Conservation (phyloP, 192 early-diverging fungal species). For the Neocallimastix lanati region DNA sequence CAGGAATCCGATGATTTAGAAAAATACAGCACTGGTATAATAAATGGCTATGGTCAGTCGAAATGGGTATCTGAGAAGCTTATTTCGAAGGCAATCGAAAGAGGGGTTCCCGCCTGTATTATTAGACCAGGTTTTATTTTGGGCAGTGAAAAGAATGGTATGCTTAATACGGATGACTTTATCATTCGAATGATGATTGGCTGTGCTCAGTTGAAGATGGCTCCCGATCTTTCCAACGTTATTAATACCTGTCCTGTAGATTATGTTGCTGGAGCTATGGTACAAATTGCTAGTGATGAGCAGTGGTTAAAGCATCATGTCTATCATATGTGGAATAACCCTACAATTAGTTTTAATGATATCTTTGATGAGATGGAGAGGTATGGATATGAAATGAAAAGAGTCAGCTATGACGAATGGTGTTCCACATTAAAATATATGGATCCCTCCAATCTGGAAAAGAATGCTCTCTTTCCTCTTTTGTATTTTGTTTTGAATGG, state of each 20-base stretch:
- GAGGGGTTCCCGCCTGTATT: slow-evolving; percentile 76
- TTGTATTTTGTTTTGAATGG: slow-evolving; percentile 94
- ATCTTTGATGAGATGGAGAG: slow-evolving; percentile 52
- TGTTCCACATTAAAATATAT: slow-evolving; percentile 71
- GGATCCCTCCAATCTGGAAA: slow-evolving; percentile 38
- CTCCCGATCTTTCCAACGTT: slow-evolving; percentile 78
- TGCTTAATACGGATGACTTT: slow-evolving; percentile 87
- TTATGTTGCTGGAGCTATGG: slow-evolving; percentile 74
- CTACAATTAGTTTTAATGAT: slow-evolving; percentile 70
- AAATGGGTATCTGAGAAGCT: slow-evolving; percentile 98
- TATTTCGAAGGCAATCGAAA: slow-evolving; percentile 54
- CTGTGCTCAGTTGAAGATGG: slow-evolving; percentile 68
- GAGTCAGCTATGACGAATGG: slow-evolving; percentile 86
- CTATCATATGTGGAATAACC: slow-evolving; percentile 77
- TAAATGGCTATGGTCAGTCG: slow-evolving; percentile 84
- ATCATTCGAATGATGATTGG: slow-evolving; percentile 94
- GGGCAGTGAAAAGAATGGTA: slow-evolving; percentile 66
- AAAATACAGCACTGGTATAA: slow-evolving; percentile 56
- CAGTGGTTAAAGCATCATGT: slow-evolving; percentile 15
- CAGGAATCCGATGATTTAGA: slow-evolving; percentile 79
- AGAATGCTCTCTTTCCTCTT: slow-evolving; percentile 83
- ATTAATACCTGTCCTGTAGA: slow-evolving; percentile 93
- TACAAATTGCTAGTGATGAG: slow-evolving; percentile 27
- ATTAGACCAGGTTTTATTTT: slow-evolving; percentile 92
- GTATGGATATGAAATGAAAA: slow-evolving; percentile 52